Conservation (phyloP, 192 early-diverging fungal genomes). For the Paraglomus occultum region DNA sequence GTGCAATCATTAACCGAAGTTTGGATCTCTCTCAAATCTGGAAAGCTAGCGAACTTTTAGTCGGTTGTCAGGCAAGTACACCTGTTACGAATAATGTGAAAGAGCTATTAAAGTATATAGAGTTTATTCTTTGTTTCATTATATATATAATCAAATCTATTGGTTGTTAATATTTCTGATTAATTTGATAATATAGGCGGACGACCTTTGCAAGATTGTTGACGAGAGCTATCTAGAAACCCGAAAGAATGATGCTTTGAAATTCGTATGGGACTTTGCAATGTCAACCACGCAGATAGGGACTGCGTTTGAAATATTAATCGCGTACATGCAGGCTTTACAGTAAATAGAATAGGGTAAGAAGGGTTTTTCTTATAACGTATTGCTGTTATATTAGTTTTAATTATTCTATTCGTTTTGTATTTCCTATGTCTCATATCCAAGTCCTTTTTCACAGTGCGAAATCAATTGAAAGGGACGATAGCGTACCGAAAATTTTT, state of each 20-base stretch:
- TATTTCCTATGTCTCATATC: slow-evolving; percentile 8
- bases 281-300: too few species aligned
- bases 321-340: too few species aligned
- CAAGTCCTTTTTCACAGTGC: slow-evolving; percentile 14
- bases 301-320: too few species aligned
- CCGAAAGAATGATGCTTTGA: slow-evolving; percentile 4
- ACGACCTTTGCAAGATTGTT: slow-evolving; percentile 4
- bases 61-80: slow-evolving; percentile 7
- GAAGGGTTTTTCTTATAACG: too few species aligned
- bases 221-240: slow-evolving; percentile 15
- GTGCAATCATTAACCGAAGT: slow-evolving; percentile 14
- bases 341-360: slow-evolving; percentile 17
- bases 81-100: slow-evolving; percentile 11
- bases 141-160: background rate
- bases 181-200: background rate
- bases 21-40: slow-evolving; percentile 8
- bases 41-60: slow-evolving; percentile 19
- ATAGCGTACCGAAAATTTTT: slow-evolving; percentile 20
- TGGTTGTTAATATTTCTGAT: slow-evolving; percentile 10
- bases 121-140: background rate
- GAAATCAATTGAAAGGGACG: slow-evolving; percentile 4
- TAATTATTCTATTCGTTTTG: background rate
- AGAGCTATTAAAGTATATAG: slow-evolving; percentile 21
- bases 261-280: slow-evolving; percentile 16
- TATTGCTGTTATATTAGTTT: too few species aligned